Percentiles rank a stretch among this genome's conserved stretches.
These are phyloP conservation scores for Gossypium arboreum DNA, from an alignment of 345 rosid genomes.

Conservation along the genomic window DNA sequence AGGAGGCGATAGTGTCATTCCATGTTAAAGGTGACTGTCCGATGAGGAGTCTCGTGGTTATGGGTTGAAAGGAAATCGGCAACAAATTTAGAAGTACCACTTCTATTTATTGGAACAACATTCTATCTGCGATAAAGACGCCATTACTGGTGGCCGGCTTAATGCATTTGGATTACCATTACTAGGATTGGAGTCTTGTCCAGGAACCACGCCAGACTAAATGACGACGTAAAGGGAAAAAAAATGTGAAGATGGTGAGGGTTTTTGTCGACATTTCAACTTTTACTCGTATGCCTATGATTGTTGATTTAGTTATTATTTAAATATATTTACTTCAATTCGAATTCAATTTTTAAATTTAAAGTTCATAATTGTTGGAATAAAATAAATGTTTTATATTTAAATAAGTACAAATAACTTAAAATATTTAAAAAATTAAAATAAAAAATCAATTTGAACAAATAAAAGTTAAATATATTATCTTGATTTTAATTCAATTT, in stretches of 20 bases:
- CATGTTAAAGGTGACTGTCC: background rate
- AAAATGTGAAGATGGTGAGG: background rate
- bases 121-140: background rate
- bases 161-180: background rate
- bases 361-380: no score
- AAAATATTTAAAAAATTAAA: no score
- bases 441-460: no score
- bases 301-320: no score
- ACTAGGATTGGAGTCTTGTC: background rate
- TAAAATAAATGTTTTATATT: no score
- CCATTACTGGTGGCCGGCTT: slow-evolving; percentile 23
- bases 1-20: background rate
- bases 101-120: background rate
- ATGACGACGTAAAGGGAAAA: background rate
- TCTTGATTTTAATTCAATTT: no score
- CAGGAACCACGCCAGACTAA: background rate
- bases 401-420: no score
- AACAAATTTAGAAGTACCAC: background rate
- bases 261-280: background rate
- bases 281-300: no score
- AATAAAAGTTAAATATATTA: no score
- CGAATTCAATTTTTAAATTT: no score
- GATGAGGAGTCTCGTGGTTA: background rate
- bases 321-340: no score
- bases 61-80: background rate